Percentiles rank a stretch among this genome's conserved stretches.
phyloP scores from a whole-genome alignment of 352 stramenopile genomes.

The Pythium aristosporum region DNA sequence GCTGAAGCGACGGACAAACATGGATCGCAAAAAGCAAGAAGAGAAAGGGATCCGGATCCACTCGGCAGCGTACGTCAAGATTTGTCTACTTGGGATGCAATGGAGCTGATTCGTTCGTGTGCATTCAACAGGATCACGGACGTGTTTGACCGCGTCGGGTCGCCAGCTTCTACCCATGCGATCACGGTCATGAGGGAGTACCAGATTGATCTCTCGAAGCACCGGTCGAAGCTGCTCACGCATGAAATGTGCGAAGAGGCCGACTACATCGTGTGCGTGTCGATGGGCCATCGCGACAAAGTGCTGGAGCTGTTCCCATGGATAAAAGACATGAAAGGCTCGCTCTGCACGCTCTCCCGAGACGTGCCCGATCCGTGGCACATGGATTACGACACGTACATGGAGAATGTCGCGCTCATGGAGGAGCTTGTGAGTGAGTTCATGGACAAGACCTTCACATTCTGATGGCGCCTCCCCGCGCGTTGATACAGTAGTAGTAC shows the following conservation, averaged over 20 bases:
- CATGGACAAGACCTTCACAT: slow-evolving; percentile 45
- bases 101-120: not conserved
- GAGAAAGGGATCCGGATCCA: slow-evolving; percentile 64
- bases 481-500: not conserved
- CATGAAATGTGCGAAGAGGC: slow-evolving; percentile 60
- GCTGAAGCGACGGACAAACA: slow-evolving; percentile 63
- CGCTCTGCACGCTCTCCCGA: slow-evolving; percentile 55
- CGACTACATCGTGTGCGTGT: slow-evolving; percentile 75
- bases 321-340: slow-evolving; percentile 51
- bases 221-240: slow-evolving; percentile 68
- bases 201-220: slow-evolving; percentile 62
- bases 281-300: slow-evolving; percentile 61
- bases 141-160: slow-evolving; percentile 67
- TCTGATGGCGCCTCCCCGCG: not conserved
- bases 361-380: slow-evolving; percentile 81
- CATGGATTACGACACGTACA: slow-evolving; percentile 84
- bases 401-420: slow-evolving; percentile 73
- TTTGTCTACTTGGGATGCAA: not conserved
- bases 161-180: slow-evolving; percentile 55
- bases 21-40: slow-evolving; percentile 70
- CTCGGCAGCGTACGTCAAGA: slow-evolving; percentile 58
- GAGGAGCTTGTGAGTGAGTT: slow-evolving; percentile 79
- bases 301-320: slow-evolving; percentile 61
- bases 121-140: slow-evolving; percentile 49
- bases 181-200: slow-evolving; percentile 77